Evolutionary conservation across 1,284 basidiomycete genomes (phyloP).

Genomic region (Ustilago shanxiensis): DNA sequence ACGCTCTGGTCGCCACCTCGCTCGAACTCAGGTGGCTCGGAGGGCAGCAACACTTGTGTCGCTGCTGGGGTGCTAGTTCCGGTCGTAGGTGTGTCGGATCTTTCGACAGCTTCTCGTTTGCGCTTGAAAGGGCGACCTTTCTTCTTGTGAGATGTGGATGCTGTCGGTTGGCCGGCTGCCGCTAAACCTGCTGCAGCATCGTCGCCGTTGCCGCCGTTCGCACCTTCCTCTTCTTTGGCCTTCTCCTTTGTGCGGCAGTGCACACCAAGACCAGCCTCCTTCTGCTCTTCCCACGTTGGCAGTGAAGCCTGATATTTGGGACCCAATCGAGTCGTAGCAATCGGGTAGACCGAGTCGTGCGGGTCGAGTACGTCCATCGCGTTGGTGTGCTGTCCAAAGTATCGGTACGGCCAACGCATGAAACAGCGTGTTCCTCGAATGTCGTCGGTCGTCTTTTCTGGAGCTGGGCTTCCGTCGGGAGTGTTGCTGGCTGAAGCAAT

Average conservation of each 20-base stretch:
- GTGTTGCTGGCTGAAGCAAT: slow-evolving; percentile 35
- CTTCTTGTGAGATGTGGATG: slow-evolving; percentile 34
- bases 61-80: slow-evolving; percentile 34
- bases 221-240: slow-evolving; percentile 40
- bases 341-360: slow-evolving; percentile 93
- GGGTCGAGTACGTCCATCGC: slow-evolving; percentile 78
- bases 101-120: slow-evolving; percentile 38
- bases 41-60: slow-evolving; percentile 19
- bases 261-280: slow-evolving; percentile 46
- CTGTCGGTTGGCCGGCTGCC: not conserved
- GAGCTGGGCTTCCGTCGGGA: slow-evolving; percentile 46
- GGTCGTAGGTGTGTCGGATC: slow-evolving; percentile 47
- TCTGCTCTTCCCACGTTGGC: slow-evolving; percentile 64
- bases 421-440: slow-evolving; percentile 77
- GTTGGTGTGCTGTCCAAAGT: slow-evolving; percentile 91
- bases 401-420: slow-evolving; percentile 94
- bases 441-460: slow-evolving; percentile 58
- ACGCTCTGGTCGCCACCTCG: slow-evolving; percentile 81
- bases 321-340: slow-evolving; percentile 86
- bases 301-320: slow-evolving; percentile 82
- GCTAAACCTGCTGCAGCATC: slow-evolving; percentile 26
- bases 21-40: slow-evolving; percentile 72
- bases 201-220: slow-evolving; percentile 21
- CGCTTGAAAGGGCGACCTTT: slow-evolving; percentile 42
- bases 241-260: slow-evolving; percentile 32